phyloP scores from a whole-genome alignment of 352 stramenopile species.

The Phytophthora colocasiae region DNA sequence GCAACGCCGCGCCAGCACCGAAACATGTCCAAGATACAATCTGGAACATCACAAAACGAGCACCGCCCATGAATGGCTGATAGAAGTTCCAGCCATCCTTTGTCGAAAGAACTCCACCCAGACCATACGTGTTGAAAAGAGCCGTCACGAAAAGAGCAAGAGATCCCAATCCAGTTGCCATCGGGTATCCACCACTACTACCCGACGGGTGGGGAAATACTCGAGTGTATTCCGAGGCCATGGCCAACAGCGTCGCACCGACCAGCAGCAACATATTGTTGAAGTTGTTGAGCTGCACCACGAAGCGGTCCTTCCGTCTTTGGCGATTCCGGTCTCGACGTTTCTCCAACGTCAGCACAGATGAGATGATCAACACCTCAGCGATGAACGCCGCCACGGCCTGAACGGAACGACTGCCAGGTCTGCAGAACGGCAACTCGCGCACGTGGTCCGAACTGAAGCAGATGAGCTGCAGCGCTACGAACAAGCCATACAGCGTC shows the following conservation, averaged over 20 bases:
- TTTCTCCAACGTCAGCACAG: conserved; percentile 69
- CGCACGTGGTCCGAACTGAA: conserved; percentile 16
- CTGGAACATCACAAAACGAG: conserved; percentile 78
- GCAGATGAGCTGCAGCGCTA: conserved; percentile 53
- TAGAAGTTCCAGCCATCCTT: conserved; percentile 87
- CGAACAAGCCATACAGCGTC: conserved; percentile 63
- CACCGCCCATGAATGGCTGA: conserved; percentile 83
- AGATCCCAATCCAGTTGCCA: conserved; percentile 66
- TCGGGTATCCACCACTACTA: conserved; percentile 53
- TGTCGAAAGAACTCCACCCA: conserved; percentile 73
- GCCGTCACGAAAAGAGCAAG: conserved; percentile 77
- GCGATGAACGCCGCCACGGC: conserved; percentile 74
- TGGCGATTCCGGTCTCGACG: conserved; percentile 44
- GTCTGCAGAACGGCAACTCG: conserved; percentile 46
- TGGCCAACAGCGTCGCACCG: conserved; percentile 64
- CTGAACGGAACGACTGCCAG: conserved; percentile 59
- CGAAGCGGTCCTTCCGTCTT: conserved; percentile 53
- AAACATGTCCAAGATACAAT: conserved; percentile 86
- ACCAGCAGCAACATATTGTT: conserved; percentile 87
- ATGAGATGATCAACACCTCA: conserved; percentile 83
- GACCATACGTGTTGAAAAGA: conserved; percentile 85
- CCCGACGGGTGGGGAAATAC: conserved; percentile 41
- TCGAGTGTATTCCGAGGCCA: conserved; percentile 68
- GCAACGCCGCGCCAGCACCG: conserved; percentile 66
- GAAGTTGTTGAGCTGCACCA: conserved; percentile 86